Conservation (phyloP, 495 filamentous ascomycete species). For the Neurospora sp. region DNA sequence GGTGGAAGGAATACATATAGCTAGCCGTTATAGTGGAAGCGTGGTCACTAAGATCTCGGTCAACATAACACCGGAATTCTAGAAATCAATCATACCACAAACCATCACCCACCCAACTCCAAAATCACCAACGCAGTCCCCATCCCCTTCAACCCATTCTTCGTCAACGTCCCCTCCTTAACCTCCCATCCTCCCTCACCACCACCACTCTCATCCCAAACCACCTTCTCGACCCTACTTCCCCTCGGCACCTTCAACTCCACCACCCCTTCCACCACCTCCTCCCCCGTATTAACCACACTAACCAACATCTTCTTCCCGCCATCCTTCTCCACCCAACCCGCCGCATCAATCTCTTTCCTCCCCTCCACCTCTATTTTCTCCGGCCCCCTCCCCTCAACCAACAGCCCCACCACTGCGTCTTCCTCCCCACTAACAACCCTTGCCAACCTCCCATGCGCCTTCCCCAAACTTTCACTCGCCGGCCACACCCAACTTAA, state of each 20-base stretch:
- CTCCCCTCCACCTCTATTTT: not conserved
- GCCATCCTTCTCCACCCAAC: slow-evolving; percentile 22
- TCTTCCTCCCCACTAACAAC: slow-evolving; percentile 26
- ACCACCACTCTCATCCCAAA: slow-evolving; percentile 15
- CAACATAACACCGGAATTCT: too few relatives aligned
- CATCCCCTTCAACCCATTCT: slow-evolving; percentile 14
- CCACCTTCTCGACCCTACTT: not conserved
- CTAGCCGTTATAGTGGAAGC: too few relatives aligned
- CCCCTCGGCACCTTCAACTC: slow-evolving; percentile 14
- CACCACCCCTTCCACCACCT: slow-evolving; percentile 12
- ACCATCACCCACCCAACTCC: not conserved
- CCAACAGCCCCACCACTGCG: slow-evolving; percentile 31
- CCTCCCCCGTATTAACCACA: slow-evolving; percentile 34
- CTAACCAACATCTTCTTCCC: slow-evolving; percentile 31
- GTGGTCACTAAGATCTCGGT: too few relatives aligned
- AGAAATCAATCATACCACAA: too few relatives aligned
- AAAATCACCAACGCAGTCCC: slow-evolving; percentile 17
- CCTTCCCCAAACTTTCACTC: slow-evolving; percentile 28
- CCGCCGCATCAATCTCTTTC: slow-evolving; percentile 32
- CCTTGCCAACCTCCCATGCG: slow-evolving; percentile 35
- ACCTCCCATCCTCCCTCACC: slow-evolving; percentile 15
- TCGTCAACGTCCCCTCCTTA: slow-evolving; percentile 10
- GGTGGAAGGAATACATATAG: too few relatives aligned
- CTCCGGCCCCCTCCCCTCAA: slow-evolving; percentile 27
- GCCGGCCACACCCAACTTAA: slow-evolving; percentile 47